Evolutionary conservation across 345 rosid genomes (phyloP), one percentile per base, ranked within the genome.

Genomic region (Excoecaria cochinchinensis): DNA sequence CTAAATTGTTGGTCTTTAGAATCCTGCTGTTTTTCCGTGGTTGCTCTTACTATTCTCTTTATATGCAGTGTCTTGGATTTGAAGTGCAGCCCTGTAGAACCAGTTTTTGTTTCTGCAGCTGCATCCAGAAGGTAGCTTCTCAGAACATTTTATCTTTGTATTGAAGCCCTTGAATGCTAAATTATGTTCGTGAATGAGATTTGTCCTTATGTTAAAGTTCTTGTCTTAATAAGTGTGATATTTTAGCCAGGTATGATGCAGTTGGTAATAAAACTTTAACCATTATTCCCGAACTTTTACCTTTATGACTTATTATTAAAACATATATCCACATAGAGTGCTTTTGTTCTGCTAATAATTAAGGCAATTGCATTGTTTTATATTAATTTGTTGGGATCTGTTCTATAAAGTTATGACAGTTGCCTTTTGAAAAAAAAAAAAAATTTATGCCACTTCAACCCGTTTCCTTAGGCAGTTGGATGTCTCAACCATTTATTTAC

Each of bases 61-160:
- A 44, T 70, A 59, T 73, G 78, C 82, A 90, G 94, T 84, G 90
- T 90, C 79, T 75, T 88, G 86, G 94, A 88, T 82, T 70, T 90
- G 48, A 90, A 88, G 73, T 88, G 94, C 86, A 90, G 94, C 73
- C 94, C 94, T 10, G 90, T 90, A 61, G 94, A 90, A 74, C 92
- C 94, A 24, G 80, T 87, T 65, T 90, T 90, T 88, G 92, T 90
- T 75, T 90, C 94, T 44, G 90, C 94, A 52, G 86, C 94, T 46
- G 90, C 92, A 74, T 88, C 92, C 3, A 79, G 79, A 82, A 77
- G 86, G 89, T 90, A 75, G 58, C 24, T 77, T 73, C 51, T 65
- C 50, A 13, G 14, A 9, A 15, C 21, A 17, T 36, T 56, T 40
- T 62, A 36, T 16, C 16, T 40, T 31, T 8, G 38, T 48, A 47